Evolutionary conservation across 129 eudicot genomes (phyloP), one percentile per base, ranked within the genome.

Genomic region (Flaveria brownii): DNA sequence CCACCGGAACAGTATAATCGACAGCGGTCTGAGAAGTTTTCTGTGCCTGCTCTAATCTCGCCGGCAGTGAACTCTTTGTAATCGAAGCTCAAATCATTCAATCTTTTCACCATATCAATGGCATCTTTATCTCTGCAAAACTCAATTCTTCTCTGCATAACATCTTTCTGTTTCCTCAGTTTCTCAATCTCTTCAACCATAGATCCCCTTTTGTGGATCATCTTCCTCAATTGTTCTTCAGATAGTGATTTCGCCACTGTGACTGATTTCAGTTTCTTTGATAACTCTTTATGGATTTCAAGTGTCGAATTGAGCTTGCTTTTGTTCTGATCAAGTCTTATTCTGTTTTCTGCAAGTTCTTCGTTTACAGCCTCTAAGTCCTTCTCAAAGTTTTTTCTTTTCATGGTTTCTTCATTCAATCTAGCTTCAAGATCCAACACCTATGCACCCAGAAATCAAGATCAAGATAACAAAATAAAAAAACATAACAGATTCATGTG

Each of bases 41-140:
- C 84, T 0, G 98, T 93, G 39, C 91, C 95, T 63, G 81, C 77
- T 84, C 81, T 80, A 39, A 93, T 87, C 78, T 93, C 96, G 14
- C 51, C 80, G 9, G 87, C 83, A 28, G 77, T 86, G 65, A 86
- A 93, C 78, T 90, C 88, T 55, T 82, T 93, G 71, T 65, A 85
- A 57, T 42, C 60, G 49, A 85, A 88, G 14, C 79, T 55, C 46
- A 81, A 68, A 10, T 63, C 81, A 71, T 30, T 78, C 82, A 77
- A 50, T 39, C 78, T 66, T 56, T 77, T 65, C 49, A 80, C 89
- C 72, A 50, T 78, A 41, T 80, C 93, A 16, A 83, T 86, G 2
- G 95, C 95, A 60, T 90, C 96, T 68, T 88, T 93, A 51, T 93
- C 96, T 74, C 61, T 85, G 33, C 98, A 92, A 78, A 90, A 93